These are phyloP conservation scores for Cystobasidium pallidum DNA, from an alignment of 1,284 basidiomycete genomes.

Conservation along the genomic window DNA sequence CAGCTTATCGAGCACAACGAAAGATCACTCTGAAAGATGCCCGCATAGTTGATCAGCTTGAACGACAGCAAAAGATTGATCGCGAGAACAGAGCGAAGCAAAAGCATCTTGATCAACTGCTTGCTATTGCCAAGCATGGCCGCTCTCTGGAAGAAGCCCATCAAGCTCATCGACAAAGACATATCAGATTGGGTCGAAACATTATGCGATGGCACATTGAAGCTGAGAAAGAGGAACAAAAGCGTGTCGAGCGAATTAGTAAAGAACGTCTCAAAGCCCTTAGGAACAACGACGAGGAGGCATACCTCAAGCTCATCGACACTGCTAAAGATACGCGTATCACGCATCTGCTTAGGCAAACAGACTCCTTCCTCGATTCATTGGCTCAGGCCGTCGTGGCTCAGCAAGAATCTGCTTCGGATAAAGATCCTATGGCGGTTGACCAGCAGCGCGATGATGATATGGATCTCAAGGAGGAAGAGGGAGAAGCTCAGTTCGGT, in stretches of 20 bases:
- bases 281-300: constrained; percentile 98
- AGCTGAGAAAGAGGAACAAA: constrained; percentile 60
- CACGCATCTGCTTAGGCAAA: constrained; percentile 92
- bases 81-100: constrained; percentile 92
- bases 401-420: constrained; percentile 79
- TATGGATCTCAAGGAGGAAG: constrained; percentile 9
- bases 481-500: constrained; percentile 54
- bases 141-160: constrained; percentile 69
- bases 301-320: constrained; percentile 98
- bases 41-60: constrained; percentile 83
- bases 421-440: constrained; percentile 58
- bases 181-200: constrained; percentile 56
- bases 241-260: constrained; percentile 86
- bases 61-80: constrained; percentile 88
- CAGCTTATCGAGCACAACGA: constrained; percentile 84
- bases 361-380: constrained; percentile 91
- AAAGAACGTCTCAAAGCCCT: constrained; percentile 99
- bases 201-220: constrained; percentile 59
- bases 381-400: constrained; percentile 91
- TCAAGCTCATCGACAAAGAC: constrained; percentile 58
- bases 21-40: constrained; percentile 89
- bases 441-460: constrained; percentile 51
- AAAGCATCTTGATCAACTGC: constrained; percentile 93
- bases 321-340: constrained; percentile 99
- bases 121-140: constrained; percentile 84